These are phyloP conservation scores for Avena sativa DNA, from an alignment of 176 grass and related monocot species.

Conservation along the genomic window DNA sequence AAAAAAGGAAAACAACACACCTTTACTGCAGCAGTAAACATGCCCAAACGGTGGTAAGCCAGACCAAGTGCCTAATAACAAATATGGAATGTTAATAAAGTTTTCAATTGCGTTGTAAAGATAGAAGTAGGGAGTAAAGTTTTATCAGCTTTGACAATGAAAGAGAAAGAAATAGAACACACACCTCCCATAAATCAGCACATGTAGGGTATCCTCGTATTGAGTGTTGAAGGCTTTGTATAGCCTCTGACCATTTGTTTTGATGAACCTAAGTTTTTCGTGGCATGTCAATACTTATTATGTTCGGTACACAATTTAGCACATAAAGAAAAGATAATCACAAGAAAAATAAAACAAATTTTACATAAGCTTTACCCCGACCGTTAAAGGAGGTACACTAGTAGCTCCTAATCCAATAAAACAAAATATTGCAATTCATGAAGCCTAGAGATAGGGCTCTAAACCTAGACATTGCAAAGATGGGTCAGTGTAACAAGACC, in stretches of 20 bases:
- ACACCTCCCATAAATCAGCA: conserved; percentile 93
- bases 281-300: conserved; percentile 35
- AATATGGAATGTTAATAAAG: conserved; percentile 44
- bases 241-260: conserved; percentile 87
- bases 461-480: conserved; percentile 8
- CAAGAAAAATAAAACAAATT: conserved; percentile 31
- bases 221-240: conserved; percentile 89
- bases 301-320: conserved; percentile 2
- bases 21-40: conserved; percentile 96
- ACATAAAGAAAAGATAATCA: conserved; percentile 17
- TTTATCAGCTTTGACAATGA: conserved; percentile 37
- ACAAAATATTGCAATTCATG: background rate
- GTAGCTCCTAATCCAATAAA: conserved; percentile 16
- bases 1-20: conserved; percentile 50
- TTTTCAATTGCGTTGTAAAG: conserved; percentile 24
- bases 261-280: conserved; percentile 79
- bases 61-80: conserved; percentile 87
- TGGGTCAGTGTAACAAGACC: background rate
- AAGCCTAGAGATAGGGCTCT: conserved; percentile 22
- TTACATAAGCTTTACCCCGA: background rate
- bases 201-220: conserved; percentile 81
- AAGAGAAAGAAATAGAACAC: conserved; percentile 29
- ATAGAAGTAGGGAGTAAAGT: conserved; percentile 8
- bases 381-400: conserved; percentile 5
- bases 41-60: conserved; percentile 93